Conservation (phyloP, 306 rosid species). For the Vigna angularis region DNA sequence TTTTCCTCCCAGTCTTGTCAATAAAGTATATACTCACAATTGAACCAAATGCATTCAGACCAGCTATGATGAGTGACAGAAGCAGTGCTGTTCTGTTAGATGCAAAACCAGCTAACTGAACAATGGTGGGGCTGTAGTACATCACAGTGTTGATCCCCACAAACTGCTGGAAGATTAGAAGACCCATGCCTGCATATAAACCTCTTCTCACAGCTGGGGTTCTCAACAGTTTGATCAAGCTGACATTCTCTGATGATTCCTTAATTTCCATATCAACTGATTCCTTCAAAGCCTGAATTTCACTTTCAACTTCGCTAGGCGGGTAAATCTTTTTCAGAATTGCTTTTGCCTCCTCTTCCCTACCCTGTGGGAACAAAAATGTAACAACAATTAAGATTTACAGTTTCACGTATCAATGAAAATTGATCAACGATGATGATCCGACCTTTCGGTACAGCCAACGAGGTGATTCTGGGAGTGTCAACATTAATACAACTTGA, state of each 20-base stretch:
- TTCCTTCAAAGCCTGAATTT: slow-evolving; percentile 55
- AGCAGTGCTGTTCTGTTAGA: slow-evolving; percentile 64
- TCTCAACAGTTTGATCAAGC: slow-evolving; percentile 45
- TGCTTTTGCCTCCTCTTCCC: slow-evolving; percentile 54
- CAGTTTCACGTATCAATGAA: background rate
- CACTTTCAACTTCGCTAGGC: slow-evolving; percentile 50
- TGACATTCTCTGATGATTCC: slow-evolving; percentile 43
- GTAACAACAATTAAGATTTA: background rate
- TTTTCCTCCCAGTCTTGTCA: slow-evolving; percentile 65
- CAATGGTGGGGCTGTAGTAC: slow-evolving; percentile 72
- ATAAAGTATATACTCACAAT: slow-evolving; percentile 64
- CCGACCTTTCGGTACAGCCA: slow-evolving; percentile 72
- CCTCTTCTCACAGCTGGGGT: slow-evolving; percentile 63
- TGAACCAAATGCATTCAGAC: slow-evolving; percentile 63
- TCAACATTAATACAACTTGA: slow-evolving; percentile 58
- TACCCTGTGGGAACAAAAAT: slow-evolving; percentile 50
- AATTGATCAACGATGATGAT: background rate
- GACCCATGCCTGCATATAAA: slow-evolving; percentile 64
- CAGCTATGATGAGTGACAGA: slow-evolving; percentile 62
- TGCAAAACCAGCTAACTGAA: slow-evolving; percentile 64
- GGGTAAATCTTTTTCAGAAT: slow-evolving; percentile 51
- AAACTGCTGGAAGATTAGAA: slow-evolving; percentile 67
- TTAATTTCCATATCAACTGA: slow-evolving; percentile 52
- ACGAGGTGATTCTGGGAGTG: slow-evolving; percentile 79
- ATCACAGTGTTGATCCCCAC: slow-evolving; percentile 74